These are phyloP conservation scores for Capsicum chinense DNA, from an alignment of 257 asterid genomes.

Conservation along the genomic window DNA sequence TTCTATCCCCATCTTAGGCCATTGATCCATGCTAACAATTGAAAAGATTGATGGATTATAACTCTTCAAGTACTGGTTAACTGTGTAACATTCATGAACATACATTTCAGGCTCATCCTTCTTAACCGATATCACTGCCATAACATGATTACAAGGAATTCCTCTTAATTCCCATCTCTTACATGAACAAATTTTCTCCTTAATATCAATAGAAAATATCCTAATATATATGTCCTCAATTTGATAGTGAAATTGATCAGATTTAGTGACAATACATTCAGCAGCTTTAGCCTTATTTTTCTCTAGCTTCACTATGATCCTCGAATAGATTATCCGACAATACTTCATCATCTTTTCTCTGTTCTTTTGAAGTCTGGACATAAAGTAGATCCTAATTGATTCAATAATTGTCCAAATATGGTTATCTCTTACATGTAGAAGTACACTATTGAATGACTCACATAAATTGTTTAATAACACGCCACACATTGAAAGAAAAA, in stretches of 20 bases:
- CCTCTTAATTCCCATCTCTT: conserved; percentile 9
- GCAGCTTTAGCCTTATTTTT: background rate
- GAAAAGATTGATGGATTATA: background rate
- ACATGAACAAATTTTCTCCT: background rate
- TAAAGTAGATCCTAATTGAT: background rate
- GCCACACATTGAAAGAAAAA: background rate
- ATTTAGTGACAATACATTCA: background rate
- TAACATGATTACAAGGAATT: conserved; percentile 21
- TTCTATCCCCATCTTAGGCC: background rate
- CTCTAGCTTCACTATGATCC: background rate
- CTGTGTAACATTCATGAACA: background rate
- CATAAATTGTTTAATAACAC: background rate
- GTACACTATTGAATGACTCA: background rate
- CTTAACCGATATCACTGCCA: background rate
- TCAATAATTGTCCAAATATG: background rate
- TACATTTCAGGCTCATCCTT: background rate
- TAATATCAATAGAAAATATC: background rate
- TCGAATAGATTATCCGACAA: background rate
- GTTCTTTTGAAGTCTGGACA: background rate
- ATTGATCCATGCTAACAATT: background rate
- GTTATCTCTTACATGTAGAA: background rate
- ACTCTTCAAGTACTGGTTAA: too few species aligned
- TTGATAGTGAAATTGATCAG: background rate
- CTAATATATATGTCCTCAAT: background rate
- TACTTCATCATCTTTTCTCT: background rate